Conservation (phyloP, 78 protist species). For the Neovahlkampfia damariscottae region DNA sequence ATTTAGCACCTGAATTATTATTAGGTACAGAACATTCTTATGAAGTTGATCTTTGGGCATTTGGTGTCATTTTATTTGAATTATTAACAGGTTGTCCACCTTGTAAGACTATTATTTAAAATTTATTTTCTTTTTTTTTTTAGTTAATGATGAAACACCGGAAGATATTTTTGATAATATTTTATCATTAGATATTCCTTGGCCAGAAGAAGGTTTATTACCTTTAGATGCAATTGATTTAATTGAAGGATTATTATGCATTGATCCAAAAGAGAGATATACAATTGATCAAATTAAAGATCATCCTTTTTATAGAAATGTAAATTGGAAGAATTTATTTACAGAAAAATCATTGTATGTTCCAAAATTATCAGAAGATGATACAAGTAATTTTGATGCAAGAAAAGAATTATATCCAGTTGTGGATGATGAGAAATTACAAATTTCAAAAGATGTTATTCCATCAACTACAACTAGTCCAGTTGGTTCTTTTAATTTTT, state of each 20-base stretch:
- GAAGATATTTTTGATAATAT: slow-evolving; percentile 41
- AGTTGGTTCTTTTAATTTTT: too few species aligned
- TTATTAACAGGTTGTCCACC: slow-evolving; percentile 79
- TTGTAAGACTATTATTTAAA: too few species aligned
- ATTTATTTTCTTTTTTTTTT: too few species aligned
- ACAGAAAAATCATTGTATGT: slow-evolving; percentile 5
- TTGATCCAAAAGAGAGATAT: slow-evolving; percentile 47
- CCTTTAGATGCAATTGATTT: slow-evolving; percentile 40
- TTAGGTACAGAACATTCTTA: slow-evolving; percentile 56
- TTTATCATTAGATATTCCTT: slow-evolving; percentile 4
- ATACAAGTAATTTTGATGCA: slow-evolving; percentile 4
- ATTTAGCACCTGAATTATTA: slow-evolving; percentile 89
- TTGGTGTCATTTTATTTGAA: slow-evolving; percentile 70
- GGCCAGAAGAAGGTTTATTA: background rate
- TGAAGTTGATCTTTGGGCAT: slow-evolving; percentile 93
- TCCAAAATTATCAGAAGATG: background rate
- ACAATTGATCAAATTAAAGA: slow-evolving; percentile 53
- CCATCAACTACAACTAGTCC: too few species aligned
- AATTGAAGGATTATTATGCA: slow-evolving; percentile 43
- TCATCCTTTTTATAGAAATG: slow-evolving; percentile 50
- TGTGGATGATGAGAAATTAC: too few species aligned
- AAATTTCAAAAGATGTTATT: too few species aligned
- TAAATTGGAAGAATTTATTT: background rate
- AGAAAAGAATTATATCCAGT: background rate
- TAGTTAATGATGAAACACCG: slow-evolving; percentile 76